phyloP scores from a whole-genome alignment of 306 rosid genomes.

The Castanea crenata region DNA sequence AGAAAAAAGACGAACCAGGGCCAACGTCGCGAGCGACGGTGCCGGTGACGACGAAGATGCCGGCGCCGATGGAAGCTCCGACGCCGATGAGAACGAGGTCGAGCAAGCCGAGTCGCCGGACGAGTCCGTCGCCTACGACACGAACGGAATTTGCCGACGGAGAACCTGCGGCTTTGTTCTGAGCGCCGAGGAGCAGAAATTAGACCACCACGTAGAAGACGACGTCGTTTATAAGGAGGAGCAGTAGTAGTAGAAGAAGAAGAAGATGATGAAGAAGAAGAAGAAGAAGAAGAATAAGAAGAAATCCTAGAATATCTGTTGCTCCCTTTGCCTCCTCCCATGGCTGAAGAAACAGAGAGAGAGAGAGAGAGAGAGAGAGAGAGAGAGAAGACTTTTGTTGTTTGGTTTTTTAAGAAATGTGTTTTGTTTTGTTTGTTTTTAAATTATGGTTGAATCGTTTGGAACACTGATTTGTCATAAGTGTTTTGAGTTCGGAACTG shows the following conservation, averaged over 20 bases:
- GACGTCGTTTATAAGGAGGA: not conserved
- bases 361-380: too few relatives aligned
- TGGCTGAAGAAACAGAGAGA: not conserved
- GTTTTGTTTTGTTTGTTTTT: too few relatives aligned
- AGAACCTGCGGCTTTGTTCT: slow-evolving; percentile 55
- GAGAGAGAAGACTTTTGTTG: not conserved
- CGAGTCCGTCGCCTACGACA: slow-evolving; percentile 55
- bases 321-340: slow-evolving; percentile 26
- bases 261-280: slow-evolving; percentile 15
- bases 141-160: slow-evolving; percentile 52
- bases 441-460: too few relatives aligned
- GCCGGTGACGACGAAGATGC: slow-evolving; percentile 90
- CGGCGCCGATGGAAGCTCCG: slow-evolving; percentile 96
- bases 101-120: slow-evolving; percentile 74
- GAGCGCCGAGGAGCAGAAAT: slow-evolving; percentile 75
- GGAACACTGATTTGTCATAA: too few relatives aligned
- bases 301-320: not conserved
- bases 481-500: too few relatives aligned
- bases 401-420: not conserved
- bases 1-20: slow-evolving; percentile 44
- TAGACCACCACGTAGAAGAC: slow-evolving; percentile 40
- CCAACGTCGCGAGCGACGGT: slow-evolving; percentile 93
- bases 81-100: slow-evolving; percentile 89
- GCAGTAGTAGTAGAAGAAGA: slow-evolving; percentile 13
- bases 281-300: slow-evolving; percentile 5